phyloP scores from a whole-genome alignment of 768 basidiomycete species.

The Rubroboletus pulcherrimus region DNA sequence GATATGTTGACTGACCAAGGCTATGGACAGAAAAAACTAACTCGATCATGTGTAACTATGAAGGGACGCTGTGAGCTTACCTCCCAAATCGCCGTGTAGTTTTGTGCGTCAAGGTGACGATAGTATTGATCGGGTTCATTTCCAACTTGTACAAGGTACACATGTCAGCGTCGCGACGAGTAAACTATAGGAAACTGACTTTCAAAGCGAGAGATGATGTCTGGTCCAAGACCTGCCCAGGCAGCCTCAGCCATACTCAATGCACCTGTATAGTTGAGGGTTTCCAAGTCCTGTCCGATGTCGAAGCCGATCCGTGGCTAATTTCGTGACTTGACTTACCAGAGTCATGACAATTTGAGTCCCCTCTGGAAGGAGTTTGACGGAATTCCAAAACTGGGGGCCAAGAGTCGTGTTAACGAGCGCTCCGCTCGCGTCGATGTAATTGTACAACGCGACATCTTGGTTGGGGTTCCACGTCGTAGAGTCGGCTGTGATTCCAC shows the following conservation, averaged over 20 bases:
- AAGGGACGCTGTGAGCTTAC: constrained; percentile 26
- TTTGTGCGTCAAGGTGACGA: constrained; percentile 38
- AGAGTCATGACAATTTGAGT: constrained; percentile 47
- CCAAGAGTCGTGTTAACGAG: constrained; percentile 52
- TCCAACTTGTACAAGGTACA: constrained; percentile 34
- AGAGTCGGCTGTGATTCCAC: constrained; percentile 54
- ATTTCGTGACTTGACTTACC: constrained; percentile 24
- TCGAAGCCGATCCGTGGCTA: background rate
- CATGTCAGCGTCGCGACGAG: background rate
- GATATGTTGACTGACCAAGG: constrained; percentile 50
- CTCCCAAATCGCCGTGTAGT: constrained; percentile 44
- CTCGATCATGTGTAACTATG: background rate
- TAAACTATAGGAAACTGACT: constrained; percentile 27
- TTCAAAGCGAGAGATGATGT: constrained; percentile 42
- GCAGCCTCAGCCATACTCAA: constrained; percentile 43
- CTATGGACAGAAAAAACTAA: constrained; percentile 20
- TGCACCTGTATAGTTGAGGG: constrained; percentile 41
- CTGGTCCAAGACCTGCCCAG: constrained; percentile 32
- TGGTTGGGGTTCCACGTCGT: constrained; percentile 45
- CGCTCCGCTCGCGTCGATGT: constrained; percentile 40
- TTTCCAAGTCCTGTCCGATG: constrained; percentile 39
- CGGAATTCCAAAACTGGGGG: constrained; percentile 46
- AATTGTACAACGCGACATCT: constrained; percentile 33
- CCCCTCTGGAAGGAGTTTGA: constrained; percentile 40
- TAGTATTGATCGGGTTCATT: constrained; percentile 54